Base-by-base conservation (phyloP, 2,329 filamentous ascomycete species). In the Exophiala sp. region DNA sequence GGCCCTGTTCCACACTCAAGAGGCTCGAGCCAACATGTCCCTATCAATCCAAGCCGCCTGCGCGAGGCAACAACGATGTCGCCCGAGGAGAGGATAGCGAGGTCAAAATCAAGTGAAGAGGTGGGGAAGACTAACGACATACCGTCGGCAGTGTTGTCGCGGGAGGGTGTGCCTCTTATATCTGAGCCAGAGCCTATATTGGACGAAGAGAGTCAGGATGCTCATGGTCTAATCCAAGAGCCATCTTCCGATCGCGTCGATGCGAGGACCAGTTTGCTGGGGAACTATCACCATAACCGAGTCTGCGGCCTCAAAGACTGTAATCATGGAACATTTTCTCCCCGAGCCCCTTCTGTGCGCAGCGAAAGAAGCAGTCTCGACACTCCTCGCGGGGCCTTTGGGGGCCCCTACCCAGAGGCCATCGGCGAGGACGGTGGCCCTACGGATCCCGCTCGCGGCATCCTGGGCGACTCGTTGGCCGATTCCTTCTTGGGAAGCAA, bases 241-340 rank as follows among this genome's bases (percentile, higher is more conserved):
- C 55, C 58, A 2, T 48, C 58, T 19, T 35, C 19, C 8, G 39
- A 49, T 37, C 61, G 63, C 30, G 56, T 63, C 13, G 63, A 68
- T 54, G 63, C 60, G 29, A 64, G 64, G 54, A 69, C 67, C 19
- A 62, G 65, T 22, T 59, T 73, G 21, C 56, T 73, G 32, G 64
- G 68, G 24, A 68, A 66, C 3, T 71, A 72, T 54, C 55, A 69
- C 38, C 64, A 63, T 30, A 60, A 65, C 13, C 66, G 67, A 29
- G 56, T 63, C 7, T 71, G 69, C 41, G 70, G 69, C 41, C 61
- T 69, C 41, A 67, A 65, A 22, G 64, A 66, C 32, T 88, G 83
- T 70, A 76, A 78, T 60, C 85, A 93, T 69, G 87, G 86, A 60
- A 86, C 85, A 13, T 88, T 90, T 63, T 88, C 86, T 37, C 83